Evolutionary conservation across 176 grass and related monocot genomes (phyloP), one percentile per base, ranked within the genome.

Genomic region (Microstegium vimineum): DNA sequence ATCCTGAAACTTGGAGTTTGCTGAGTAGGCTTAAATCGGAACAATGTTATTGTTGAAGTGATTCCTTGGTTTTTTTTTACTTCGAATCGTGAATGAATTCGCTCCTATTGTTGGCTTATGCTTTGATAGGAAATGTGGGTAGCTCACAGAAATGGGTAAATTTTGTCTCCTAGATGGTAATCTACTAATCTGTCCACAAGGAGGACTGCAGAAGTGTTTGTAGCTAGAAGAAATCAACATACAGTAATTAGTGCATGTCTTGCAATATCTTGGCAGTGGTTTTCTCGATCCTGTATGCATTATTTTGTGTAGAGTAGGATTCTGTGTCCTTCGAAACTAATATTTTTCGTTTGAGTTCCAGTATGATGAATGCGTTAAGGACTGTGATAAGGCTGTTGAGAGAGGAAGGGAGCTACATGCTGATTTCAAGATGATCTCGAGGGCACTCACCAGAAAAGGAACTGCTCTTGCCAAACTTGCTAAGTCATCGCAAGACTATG

Each of bases 401-500:
- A 91, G 93, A 78, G 96, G 93, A 77, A 99, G 96, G 84, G 96
- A 95, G 33, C 91, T 95, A 81, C 93, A 78, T 72, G 79, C 93
- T 80, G 96, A 99, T 87, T 99, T 88, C 87, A 99, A 99, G 84
- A 94, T 99, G 93, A 76, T 99, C 68, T 83, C 96, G 51, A 92
- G 90, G 73, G 96, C 96, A 80, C 83, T 99, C 43, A 99, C 96
- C 22, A 99, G 96, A 83, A 99, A 99, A 92, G 96, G 96, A 84
- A 95, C 93, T 31, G 96, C 93, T 43, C 85, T 99, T 14, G 76
- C 62, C 12, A 99, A 99, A 74, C 89, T 95, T 42, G 87, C 96
- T 67, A 95, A 95, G 82, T 65, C n/a, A 66, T 99, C 96, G 0
- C 93, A 90, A 66, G 96, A 99, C 41, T 99, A 87, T 32, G 96